These are phyloP conservation scores for Saraca asoca DNA, from an alignment of 331 rosid species.

Conservation along the genomic window DNA sequence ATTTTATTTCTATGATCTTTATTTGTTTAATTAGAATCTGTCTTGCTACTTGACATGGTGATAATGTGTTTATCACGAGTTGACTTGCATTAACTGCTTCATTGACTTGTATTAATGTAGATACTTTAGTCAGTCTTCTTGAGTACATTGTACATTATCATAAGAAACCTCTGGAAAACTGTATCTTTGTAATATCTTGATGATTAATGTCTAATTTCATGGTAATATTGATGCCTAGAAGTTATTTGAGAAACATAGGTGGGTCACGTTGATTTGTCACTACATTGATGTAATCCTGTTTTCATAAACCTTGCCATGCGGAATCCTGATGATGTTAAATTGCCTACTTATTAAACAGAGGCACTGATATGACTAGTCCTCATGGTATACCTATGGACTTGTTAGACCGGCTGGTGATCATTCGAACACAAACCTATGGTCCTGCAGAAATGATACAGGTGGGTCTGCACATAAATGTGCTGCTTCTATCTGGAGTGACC, in stretches of 20 bases:
- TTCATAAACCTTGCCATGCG: neutral
- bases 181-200: constrained; percentile 3
- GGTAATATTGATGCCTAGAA: constrained; percentile 5
- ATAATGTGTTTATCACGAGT: constrained; percentile 1
- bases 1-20: neutral
- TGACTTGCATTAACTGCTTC: neutral
- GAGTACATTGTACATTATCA: neutral
- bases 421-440: constrained; percentile 76
- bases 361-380: constrained; percentile 95
- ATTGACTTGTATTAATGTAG: neutral
- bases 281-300: constrained; percentile 15
- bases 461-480: neutral
- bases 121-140: neutral
- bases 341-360: constrained; percentile 51
- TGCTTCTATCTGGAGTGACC: neutral
- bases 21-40: constrained; percentile 11
- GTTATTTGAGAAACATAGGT: neutral
- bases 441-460: constrained; percentile 98
- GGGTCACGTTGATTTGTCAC: constrained; percentile 17
- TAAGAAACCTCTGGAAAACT: constrained; percentile 10
- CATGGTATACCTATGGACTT: constrained; percentile 97
- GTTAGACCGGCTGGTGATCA: constrained; percentile 83
- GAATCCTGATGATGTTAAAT: constrained; percentile 23
- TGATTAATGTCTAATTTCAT: constrained; percentile 3
- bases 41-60: neutral